A percentile compares a stretch with the other conserved stretches of the same genome.
Evolutionary conservation across 139 green algal species (phyloP).

Genomic region (Chlamydomonas sp.): DNA sequence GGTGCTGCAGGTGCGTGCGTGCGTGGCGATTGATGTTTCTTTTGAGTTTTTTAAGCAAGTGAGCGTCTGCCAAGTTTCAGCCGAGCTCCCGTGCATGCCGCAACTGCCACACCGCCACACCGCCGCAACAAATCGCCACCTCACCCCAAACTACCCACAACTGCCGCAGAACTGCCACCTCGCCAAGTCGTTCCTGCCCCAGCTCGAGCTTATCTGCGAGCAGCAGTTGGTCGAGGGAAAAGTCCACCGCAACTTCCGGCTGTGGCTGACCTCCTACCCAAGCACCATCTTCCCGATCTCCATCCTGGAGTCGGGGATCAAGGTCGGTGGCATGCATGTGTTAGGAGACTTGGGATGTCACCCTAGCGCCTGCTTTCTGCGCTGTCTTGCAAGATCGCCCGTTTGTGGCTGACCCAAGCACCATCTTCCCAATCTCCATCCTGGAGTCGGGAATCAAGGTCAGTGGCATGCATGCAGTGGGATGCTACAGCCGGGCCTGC

Average conservation of each 20-base stretch:
- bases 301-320: slow-evolving; percentile 65
- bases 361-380: slow-evolving; percentile 49
- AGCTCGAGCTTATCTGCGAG: slow-evolving; percentile 69
- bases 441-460: slow-evolving; percentile 72
- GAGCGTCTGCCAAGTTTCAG: too few relatives aligned
- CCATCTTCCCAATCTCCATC: slow-evolving; percentile 64
- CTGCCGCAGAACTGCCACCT: slow-evolving; percentile 70
- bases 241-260: slow-evolving; percentile 38
- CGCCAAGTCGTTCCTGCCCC: slow-evolving; percentile 59
- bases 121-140: slow-evolving; percentile 15
- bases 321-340: too few relatives aligned
- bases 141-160: slow-evolving; percentile 12
- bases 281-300: slow-evolving; percentile 60
- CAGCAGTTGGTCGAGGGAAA: slow-evolving; percentile 53
- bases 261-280: slow-evolving; percentile 73
- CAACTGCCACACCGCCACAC: slow-evolving; percentile 46
- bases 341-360: slow-evolving; percentile 39
- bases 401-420: slow-evolving; percentile 68
- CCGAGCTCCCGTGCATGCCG: slow-evolving; percentile 47
- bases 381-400: too few relatives aligned
- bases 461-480: too few relatives aligned
- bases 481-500: too few relatives aligned
- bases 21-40: too few relatives aligned
- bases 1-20: slow-evolving; percentile 70
- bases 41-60: too few relatives aligned